phyloP scores from a whole-genome alignment of 345 rosid genomes.

The Psidium guajava region DNA sequence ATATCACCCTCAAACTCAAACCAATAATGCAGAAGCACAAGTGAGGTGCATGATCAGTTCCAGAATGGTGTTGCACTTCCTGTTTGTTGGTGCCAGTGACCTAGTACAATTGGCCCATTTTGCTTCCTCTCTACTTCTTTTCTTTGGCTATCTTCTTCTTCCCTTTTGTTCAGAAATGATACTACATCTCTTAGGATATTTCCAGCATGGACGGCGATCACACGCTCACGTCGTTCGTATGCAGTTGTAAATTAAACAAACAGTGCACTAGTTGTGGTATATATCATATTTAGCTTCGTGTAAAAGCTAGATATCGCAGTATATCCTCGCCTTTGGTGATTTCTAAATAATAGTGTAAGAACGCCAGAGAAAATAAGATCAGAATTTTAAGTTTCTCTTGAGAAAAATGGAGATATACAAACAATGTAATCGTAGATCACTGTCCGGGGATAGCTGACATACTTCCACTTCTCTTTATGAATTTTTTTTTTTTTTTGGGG shows the following conservation, averaged over 20 bases:
- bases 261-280: background rate
- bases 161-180: background rate
- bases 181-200: background rate
- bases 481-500: background rate
- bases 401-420: background rate
- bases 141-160: background rate
- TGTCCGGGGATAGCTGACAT: background rate
- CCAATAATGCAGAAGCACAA: background rate
- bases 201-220: background rate
- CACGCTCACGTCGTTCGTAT: background rate
- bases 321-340: background rate
- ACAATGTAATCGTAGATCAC: background rate
- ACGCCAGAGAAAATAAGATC: background rate
- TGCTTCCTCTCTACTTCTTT: background rate
- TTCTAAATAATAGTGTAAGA: background rate
- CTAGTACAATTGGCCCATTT: background rate
- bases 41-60: background rate
- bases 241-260: background rate
- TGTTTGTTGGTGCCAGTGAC: background rate
- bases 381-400: background rate
- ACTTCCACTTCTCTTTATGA: background rate
- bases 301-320: background rate
- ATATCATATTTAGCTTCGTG: background rate
- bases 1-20: background rate
- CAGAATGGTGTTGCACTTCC: background rate